Evolutionary conservation across 441 rosid species (phyloP), one percentile per base, ranked within the genome.

Genomic region (Gossypium schwendimanii): DNA sequence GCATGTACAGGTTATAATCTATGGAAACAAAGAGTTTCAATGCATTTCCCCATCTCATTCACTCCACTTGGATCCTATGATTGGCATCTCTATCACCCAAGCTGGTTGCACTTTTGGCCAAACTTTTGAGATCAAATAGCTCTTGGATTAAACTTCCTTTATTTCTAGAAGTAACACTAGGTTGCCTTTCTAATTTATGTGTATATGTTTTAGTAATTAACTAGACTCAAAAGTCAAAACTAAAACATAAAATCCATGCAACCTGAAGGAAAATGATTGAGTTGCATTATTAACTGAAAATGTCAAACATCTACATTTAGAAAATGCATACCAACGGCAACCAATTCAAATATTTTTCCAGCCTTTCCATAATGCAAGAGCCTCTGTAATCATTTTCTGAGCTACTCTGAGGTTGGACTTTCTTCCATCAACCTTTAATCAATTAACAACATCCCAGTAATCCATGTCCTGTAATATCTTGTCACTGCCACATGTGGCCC

Each of bases 321-420:
- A 28, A 21, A 74, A 57, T 15, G 33, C 17, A 41, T 55, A 73
- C 65, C 60, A 47, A 73, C 20, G 41, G 59, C 59, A 26, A 55
- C 67, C 14, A 23, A 66, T 1, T 33, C 20, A 64, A 31, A 58
- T 44, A 53, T n/a, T 66, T 57, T 57, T 44, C 49, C 72, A 17
- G 59, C 72, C 36, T 50, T 57, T 49, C 21, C 12, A 10, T 41
- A 74, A 24, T 26, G 71, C 15, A 49, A 66, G 36, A 39, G 3
- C 47, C 45, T 33, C 24, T 33, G 66, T 62, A 62, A 62, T 62
- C 18, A 44, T 44, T 8, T 33, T 17, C 1, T 62, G 23, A 33
- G 24, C 21, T 33, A 62, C 66, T 17, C 66, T 33, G 12, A 33
- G 66, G 45, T 15, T 21, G 12, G 23, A 61, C 23, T 63, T 63